Evolutionary conservation across 495 filamentous ascomycete genomes (phyloP), one percentile per base, ranked within the genome.

Genomic region (Cercophora samala): DNA sequence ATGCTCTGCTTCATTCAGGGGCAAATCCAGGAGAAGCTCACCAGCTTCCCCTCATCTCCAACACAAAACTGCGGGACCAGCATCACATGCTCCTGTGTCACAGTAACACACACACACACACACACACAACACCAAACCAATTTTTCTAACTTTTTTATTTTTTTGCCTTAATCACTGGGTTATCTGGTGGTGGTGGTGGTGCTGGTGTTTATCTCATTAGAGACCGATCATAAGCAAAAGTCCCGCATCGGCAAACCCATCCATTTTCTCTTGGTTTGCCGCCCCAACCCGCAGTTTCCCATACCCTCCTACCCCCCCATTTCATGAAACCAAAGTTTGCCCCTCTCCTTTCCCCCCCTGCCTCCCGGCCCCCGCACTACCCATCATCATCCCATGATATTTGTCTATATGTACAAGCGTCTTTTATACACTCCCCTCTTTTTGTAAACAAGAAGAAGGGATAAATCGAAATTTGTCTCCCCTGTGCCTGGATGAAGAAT

Each of bases 401-500:
- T 17, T 46, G 26, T 46, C 37, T 46, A 46, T 46, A 46, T 46
- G 13, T 46, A 56, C n/a, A 56, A 56, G 22, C n/a, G 54, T 56
- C 22, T 56, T 56, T 24, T 56, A 24, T 56, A 56, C n/a, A 21
- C 22, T 56, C 19, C n/a, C 22, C 18, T 56, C 22, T 56, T 21
- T 54, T 54, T 54, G 6, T 54, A 54, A 54, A 54, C 17, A 56
- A 56, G 21, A 56, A 23, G 54, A 56, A 46, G 37, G 37, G 37
- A 17, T 13, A 46, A 46, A 46, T 46, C 37, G 13, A 17, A n/a
- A 46, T 46, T 13, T 13, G 37, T 46, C 15, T 17, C 37, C 37
- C 26, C 26, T 29, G 26, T 29, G 37, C 13, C 37, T 46, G 37
- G 15, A 46, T 46, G 37, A 32, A 32, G 37, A 13, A 46, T 3